Conservation (phyloP, 1,284 basidiomycete species). For the Sutorius eximius region DNA sequence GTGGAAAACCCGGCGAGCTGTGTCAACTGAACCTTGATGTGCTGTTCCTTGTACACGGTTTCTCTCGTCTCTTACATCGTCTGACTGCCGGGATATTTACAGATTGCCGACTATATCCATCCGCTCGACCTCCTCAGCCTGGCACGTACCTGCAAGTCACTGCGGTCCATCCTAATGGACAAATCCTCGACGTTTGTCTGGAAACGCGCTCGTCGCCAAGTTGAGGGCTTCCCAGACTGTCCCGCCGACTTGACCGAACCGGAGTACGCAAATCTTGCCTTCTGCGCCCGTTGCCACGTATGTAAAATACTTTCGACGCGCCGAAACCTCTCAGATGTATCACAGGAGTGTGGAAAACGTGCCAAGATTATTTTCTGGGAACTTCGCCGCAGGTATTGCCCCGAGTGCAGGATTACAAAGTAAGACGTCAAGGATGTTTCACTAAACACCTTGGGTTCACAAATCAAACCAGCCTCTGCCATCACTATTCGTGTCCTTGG, state of each 20-base stretch:
- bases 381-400: constrained; percentile 14
- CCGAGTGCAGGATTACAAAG: not conserved
- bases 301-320: not conserved
- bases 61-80: not conserved
- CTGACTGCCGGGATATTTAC: not conserved
- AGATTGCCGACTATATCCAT: constrained; percentile 18
- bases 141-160: constrained; percentile 19
- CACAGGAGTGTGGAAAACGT: constrained; percentile 8
- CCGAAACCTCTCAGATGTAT: not conserved
- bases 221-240: not conserved
- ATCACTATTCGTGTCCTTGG: not conserved
- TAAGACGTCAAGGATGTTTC: not conserved
- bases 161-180: constrained; percentile 4
- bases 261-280: constrained; percentile 22
- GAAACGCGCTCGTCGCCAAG: constrained; percentile 14
- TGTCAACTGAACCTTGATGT: too few relatives aligned
- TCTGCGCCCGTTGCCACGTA: constrained; percentile 18
- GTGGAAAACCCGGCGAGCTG: constrained; percentile 2
- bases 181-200: constrained; percentile 17
- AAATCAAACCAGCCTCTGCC: not conserved
- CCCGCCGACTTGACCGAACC: not conserved
- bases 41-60: constrained; percentile 6
- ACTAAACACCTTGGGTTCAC: not conserved
- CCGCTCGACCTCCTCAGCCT: constrained; percentile 11
- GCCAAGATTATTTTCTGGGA: constrained; percentile 1